Percentiles rank a stretch among this genome's conserved stretches.
Evolutionary conservation across 257 asterid species (phyloP).

Genomic region (Solanum bulbocastanum): DNA sequence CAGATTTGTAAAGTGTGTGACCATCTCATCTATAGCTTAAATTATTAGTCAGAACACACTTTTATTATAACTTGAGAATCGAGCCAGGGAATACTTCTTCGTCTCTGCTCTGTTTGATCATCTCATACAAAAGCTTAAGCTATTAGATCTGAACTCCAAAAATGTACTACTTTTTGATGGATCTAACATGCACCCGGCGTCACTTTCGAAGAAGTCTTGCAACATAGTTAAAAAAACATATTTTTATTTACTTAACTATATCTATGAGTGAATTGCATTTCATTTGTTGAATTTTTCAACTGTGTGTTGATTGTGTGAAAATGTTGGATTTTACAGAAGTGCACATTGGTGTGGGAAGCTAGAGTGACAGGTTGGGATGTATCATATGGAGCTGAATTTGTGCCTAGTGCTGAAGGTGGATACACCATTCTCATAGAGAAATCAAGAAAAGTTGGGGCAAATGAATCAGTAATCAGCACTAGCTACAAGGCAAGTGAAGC

Average conservation of each 20-base stretch:
- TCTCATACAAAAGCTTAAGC: no score
- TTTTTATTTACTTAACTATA: background rate
- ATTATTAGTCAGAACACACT: no score
- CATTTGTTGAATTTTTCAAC: background rate
- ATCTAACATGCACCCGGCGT: background rate
- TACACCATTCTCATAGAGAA: constrained; percentile 78
- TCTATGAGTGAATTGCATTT: background rate
- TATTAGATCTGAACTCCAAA: background rate
- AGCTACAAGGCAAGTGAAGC: constrained; percentile 55
- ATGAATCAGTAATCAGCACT: constrained; percentile 57
- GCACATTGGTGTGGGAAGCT: constrained; percentile 71
- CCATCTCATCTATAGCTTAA: background rate
- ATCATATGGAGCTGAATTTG: constrained; percentile 79
- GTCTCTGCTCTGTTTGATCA: no score
- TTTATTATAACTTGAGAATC: no score
- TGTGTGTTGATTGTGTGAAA: background rate
- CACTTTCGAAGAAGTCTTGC: background rate
- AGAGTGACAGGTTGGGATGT: constrained; percentile 87
- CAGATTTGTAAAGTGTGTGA: background rate
- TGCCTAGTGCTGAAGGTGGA: constrained; percentile 64
- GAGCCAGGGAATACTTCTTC: no score
- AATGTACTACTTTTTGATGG: background rate
- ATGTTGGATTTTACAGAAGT: constrained; percentile 28
- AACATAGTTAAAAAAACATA: background rate
- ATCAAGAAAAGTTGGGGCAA: constrained; percentile 55